Base-by-base conservation (phyloP, 2,329 filamentous ascomycete genomes). In the Rachicladosporium sp. region DNA sequence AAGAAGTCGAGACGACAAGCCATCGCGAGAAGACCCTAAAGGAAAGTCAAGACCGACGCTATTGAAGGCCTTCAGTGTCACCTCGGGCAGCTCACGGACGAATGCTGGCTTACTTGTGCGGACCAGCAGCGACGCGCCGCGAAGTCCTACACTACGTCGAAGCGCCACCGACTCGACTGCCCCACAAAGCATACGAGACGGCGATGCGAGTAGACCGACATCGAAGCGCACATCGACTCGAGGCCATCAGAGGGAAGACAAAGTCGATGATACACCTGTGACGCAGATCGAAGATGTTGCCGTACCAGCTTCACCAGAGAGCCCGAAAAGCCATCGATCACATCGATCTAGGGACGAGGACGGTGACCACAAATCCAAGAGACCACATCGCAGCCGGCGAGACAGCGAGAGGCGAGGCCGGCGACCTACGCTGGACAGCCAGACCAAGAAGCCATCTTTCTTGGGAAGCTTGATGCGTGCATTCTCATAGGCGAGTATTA, bases 381-480 rank as follows among this genome's bases (percentile, higher is more conserved):
- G 30, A 5, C 8, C 34, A 3, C 34, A 36, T 9, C 4, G 37
- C 31, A 31, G 36, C 15, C 21, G 38, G n/a, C 38, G 33, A 10
- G 38, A 36, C 12, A 36, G 34, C 23, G 38, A 37, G 6, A 41
- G 33, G 10, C 32, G 38, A n/a, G 33, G 32, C 7, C 29, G 38
- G 19, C 11, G 38, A 7, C 38, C 38, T 11, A 29, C 34, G 19
- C 6, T 15, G 7, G 30, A 4, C 29, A 35, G 34, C 34, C 36
- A 37, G 38, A 35, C 36, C 29, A 41, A 41, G 38, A 41, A 41
- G 30, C 30, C 38, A 23, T 32, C 29, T 2, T 41, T 41, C 30
- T 41, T 41, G 33, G 38, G 38, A n/a, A 36, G 34, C 6, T 23
- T 41, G 11, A 19, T 41, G 12, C 36, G 23, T 30, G 34, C 38